phyloP scores from a whole-genome alignment of 352 stramenopile species.

The Nothophytophthora sp. region DNA sequence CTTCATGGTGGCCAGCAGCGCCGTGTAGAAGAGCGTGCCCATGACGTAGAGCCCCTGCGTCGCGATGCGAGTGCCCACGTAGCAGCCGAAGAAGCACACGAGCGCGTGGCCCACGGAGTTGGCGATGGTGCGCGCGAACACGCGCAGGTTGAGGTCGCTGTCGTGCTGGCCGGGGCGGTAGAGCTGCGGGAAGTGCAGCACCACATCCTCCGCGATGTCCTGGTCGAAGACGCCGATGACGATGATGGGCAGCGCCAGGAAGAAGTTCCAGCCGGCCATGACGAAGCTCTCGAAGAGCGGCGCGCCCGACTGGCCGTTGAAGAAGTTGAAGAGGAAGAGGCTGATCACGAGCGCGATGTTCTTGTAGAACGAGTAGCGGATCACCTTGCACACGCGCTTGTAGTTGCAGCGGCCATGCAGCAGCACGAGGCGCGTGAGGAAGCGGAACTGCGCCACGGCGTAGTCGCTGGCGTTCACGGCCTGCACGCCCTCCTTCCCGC shows the following conservation, averaged over 20 bases:
- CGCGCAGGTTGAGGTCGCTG: conserved; percentile 63
- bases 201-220: conserved; percentile 65
- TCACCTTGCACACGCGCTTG: conserved; percentile 92
- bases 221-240: conserved; percentile 83
- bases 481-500: conserved; percentile 89
- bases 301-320: conserved; percentile 80
- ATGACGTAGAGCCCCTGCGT: conserved; percentile 57
- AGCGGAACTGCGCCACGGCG: conserved; percentile 93
- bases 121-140: conserved; percentile 61
- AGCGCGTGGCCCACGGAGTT: conserved; percentile 70
- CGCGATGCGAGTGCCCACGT: conserved; percentile 44
- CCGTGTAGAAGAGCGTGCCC: conserved; percentile 68
- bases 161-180: conserved; percentile 67
- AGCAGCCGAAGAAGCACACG: conserved; percentile 60
- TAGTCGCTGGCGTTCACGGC: conserved; percentile 93
- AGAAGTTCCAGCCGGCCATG: conserved; percentile 83
- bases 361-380: conserved; percentile 91
- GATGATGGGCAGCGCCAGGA: conserved; percentile 89
- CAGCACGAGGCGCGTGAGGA: conserved; percentile 93
- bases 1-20: conserved; percentile 77
- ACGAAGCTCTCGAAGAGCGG: conserved; percentile 87
- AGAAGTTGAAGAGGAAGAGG: conserved; percentile 82
- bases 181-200: conserved; percentile 56
- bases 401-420: conserved; percentile 98
- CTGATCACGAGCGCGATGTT: conserved; percentile 72